Base-by-base conservation (phyloP, 495 filamentous ascomycete species). In the Podospora anserina region DNA sequence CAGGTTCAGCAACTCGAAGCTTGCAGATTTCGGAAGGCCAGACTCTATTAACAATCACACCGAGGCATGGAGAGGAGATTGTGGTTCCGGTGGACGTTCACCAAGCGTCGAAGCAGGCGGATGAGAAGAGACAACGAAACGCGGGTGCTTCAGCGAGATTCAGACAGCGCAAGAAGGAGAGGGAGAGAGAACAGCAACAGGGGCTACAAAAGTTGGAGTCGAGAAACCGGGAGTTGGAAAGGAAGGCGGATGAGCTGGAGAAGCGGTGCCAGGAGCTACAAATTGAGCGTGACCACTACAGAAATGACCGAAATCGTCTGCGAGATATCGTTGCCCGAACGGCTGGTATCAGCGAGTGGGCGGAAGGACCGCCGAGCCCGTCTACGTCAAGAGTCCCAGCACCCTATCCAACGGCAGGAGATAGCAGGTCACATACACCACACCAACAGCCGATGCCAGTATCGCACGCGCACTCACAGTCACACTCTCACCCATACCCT, bases 61-160 rank as follows among this genome's bases (percentile, higher is more conserved):
- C 73, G 53, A 68, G 57, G 65, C 76, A 69, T 73, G 85, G 86
- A 13, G 80, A 83, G 59, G 74, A 81, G 34, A 78, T 85, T 70
- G 77, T 76, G 78, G 90, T 94, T 66, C 88, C 88, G 65, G 87
- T 92, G 67, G 82, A 96, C 74, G 85, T 91, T 70, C 92, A 93
- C 69, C 89, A 90, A 69, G 94, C 89, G 23, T 96, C 91, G 67
- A 92, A 90, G 70, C 89, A 89, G 70, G 90, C 92, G 72, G 92
- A 96, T 70, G 92, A 96, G 81, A 98, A 97, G 79, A 85, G 92
- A 63, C 92, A 92, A 80, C 90, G 93, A 55, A 99, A 99, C 76
- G 96, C 96, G 63, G 92, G 92, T 58, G 95, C 95, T 7, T 97
- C 93, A 55, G 89, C 93, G 67, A 83, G 95, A 56, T 97, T 98